Conservation (phyloP, 495 filamentous ascomycete genomes). For the Filosporella fistucella region DNA sequence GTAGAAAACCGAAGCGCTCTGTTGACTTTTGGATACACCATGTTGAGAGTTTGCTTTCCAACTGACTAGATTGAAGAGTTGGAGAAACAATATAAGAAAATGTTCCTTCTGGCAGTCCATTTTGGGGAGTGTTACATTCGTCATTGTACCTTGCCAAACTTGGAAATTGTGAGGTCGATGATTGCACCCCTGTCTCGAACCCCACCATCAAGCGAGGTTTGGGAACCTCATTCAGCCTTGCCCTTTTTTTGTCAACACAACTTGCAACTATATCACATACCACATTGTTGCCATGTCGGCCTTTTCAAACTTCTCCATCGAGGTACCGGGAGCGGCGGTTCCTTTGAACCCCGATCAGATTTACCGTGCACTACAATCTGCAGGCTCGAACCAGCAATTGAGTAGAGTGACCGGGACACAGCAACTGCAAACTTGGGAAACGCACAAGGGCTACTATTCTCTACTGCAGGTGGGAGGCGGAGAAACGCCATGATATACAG, state of each 20-base stretch:
- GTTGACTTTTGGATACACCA: slow-evolving; percentile 14
- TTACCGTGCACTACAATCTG: slow-evolving; percentile 63
- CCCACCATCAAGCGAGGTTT: background rate
- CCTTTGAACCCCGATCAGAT: slow-evolving; percentile 62
- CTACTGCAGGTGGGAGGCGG: slow-evolving; percentile 61
- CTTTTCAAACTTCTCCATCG: slow-evolving; percentile 51
- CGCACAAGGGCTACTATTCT: slow-evolving; percentile 66
- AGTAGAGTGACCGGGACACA: slow-evolving; percentile 74
- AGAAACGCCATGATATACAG: slow-evolving; percentile 14
- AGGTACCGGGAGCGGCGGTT: slow-evolving; percentile 46
- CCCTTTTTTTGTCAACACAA: slow-evolving; percentile 4
- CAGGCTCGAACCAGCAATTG: slow-evolving; percentile 66
- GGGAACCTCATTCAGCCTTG: slow-evolving; percentile 1
- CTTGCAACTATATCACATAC: background rate
- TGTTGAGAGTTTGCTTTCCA: no score
- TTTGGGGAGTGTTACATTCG: no score
- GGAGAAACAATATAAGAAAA: no score
- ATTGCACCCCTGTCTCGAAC: no score
- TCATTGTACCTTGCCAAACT: no score
- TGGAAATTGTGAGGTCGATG: no score
- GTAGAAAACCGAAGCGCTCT: slow-evolving; percentile 11
- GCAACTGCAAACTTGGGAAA: slow-evolving; percentile 86
- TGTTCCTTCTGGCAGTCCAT: no score
- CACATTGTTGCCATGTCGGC: no score
- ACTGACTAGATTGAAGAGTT: background rate